These are phyloP conservation scores for Cladosporium colombiae DNA, from an alignment of 2,329 filamentous ascomycete genomes.

Conservation along the genomic window DNA sequence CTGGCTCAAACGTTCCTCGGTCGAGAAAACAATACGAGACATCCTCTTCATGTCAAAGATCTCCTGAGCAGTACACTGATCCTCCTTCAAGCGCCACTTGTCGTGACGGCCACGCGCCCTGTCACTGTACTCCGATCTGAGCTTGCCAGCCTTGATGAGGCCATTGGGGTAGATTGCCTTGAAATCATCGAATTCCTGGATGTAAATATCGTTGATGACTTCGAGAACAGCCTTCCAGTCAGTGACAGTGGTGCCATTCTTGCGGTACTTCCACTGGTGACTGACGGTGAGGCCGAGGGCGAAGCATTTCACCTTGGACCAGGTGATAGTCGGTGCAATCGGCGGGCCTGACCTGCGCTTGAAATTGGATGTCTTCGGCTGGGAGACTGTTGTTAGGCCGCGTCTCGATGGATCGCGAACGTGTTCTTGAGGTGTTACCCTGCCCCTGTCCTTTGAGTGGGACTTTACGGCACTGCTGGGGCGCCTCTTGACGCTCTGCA, in stretches of 20 bases:
- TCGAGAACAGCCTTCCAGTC: neutral
- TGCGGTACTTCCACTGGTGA: neutral
- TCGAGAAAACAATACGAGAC: neutral
- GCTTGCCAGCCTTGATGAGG: neutral
- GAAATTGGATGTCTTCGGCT: neutral
- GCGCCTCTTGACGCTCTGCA: neutral
- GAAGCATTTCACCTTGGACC: neutral
- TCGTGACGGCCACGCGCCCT: neutral
- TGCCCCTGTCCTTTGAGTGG: neutral
- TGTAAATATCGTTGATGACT: neutral
- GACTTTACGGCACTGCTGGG: neutral
- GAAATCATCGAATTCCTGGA: neutral
- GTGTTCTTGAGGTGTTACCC: neutral
- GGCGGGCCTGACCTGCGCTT: neutral
- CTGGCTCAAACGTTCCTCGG: neutral
- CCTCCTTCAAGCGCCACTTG: too few species aligned
- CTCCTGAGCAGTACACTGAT: neutral
- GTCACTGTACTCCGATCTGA: neutral
- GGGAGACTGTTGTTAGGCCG: neutral
- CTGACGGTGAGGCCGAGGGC: neutral
- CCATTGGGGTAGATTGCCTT: neutral
- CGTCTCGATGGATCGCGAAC: neutral
- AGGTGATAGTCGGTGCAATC: neutral
- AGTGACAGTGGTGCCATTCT: neutral
- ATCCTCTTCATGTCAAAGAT: neutral